These are phyloP conservation scores for Hypoxylon sp. DNA, from an alignment of 2,329 filamentous ascomycete genomes.

Conservation along the genomic window DNA sequence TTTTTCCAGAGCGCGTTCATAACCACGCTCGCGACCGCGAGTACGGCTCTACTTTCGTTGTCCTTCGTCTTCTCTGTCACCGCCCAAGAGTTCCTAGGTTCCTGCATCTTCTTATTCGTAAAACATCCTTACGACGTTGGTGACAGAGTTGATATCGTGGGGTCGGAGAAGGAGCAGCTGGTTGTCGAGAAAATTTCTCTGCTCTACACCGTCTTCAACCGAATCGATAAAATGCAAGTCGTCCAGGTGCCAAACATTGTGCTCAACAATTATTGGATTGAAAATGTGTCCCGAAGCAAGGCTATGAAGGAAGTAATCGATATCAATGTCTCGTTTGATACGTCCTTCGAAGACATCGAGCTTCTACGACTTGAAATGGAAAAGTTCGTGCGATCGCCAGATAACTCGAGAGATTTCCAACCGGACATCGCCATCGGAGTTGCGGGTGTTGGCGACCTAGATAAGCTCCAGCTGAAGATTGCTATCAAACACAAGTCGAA, in stretches of 20 bases:
- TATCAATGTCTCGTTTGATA: slow-evolving; percentile 85
- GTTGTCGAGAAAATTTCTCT: slow-evolving; percentile 94
- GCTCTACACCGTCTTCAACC: slow-evolving; percentile 89
- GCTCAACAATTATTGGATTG: slow-evolving; percentile 91
- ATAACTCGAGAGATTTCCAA: slow-evolving; percentile 92
- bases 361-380: slow-evolving; percentile 85
- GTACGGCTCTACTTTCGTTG: slow-evolving; percentile 90
- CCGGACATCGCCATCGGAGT: slow-evolving; percentile 83
- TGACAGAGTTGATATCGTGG: slow-evolving; percentile 84
- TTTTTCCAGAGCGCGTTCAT: slow-evolving; percentile 90
- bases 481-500: slow-evolving; percentile 93
- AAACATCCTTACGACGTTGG: slow-evolving; percentile 98
- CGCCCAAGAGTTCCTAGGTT: slow-evolving; percentile 94
- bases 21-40: slow-evolving; percentile 86
- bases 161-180: slow-evolving; percentile 66
- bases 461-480: slow-evolving; percentile 84
- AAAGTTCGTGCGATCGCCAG: slow-evolving; percentile 80
- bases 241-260: slow-evolving; percentile 89
- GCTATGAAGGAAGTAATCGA: slow-evolving; percentile 88
- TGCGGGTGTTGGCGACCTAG: slow-evolving; percentile 80
- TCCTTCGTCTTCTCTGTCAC: slow-evolving; percentile 96
- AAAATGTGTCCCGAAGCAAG: slow-evolving; percentile 90
- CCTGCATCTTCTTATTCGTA: slow-evolving; percentile 97
- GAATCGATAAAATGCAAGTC: slow-evolving; percentile 81
- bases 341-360: slow-evolving; percentile 88